phyloP scores from a whole-genome alignment of 2,329 filamentous ascomycete genomes.

The Alternaria ventricosa region DNA sequence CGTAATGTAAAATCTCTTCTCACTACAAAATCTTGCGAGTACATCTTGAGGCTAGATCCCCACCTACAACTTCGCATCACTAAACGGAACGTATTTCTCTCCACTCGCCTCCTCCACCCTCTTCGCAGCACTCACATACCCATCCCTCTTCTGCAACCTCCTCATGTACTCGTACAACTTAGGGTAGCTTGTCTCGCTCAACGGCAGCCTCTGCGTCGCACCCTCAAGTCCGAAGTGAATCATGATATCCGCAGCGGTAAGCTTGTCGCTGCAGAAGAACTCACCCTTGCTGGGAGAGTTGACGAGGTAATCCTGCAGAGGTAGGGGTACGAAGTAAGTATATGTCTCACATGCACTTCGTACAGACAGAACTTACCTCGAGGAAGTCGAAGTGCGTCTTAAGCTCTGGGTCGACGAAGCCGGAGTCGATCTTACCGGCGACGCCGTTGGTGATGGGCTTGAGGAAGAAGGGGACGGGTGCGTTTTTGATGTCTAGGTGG shows the following conservation, averaged over 20 bases:
- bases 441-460: slow-evolving; percentile 67
- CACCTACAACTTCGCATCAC: slow-evolving; percentile 27
- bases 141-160: slow-evolving; percentile 52
- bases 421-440: slow-evolving; percentile 54
- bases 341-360: no score
- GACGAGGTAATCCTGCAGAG: slow-evolving; percentile 48
- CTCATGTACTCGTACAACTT: slow-evolving; percentile 56
- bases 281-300: slow-evolving; percentile 56
- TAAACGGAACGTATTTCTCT: slow-evolving; percentile 44
- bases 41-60: background rate
- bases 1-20: background rate
- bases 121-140: slow-evolving; percentile 57
- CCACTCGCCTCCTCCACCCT: slow-evolving; percentile 56
- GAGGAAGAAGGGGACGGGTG: slow-evolving; percentile 72
- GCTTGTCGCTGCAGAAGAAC: slow-evolving; percentile 57
- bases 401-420: slow-evolving; percentile 57
- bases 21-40: background rate
- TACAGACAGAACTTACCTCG: slow-evolving; percentile 34
- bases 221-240: slow-evolving; percentile 60
- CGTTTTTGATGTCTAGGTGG: slow-evolving; percentile 49
- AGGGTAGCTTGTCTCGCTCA: slow-evolving; percentile 55
- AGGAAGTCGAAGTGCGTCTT: slow-evolving; percentile 58
- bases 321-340: no score
- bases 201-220: slow-evolving; percentile 43
- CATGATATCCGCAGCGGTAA: slow-evolving; percentile 62